phyloP scores from a whole-genome alignment of 2,329 filamentous ascomycete species.

The Claviceps pusilla region DNA sequence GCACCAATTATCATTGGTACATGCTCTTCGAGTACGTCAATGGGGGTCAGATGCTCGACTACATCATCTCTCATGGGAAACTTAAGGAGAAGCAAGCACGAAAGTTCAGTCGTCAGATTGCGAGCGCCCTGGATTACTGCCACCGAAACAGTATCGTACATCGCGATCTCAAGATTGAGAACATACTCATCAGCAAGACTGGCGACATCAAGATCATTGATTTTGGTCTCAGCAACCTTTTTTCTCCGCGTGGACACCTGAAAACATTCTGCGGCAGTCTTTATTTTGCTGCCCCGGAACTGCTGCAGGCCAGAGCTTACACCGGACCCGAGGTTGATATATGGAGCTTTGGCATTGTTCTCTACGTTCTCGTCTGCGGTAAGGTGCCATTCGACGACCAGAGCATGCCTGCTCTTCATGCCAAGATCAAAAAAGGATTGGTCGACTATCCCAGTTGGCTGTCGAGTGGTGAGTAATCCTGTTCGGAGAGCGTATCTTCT shows the following conservation, averaged over 20 bases:
- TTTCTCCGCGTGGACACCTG: constrained; percentile 67
- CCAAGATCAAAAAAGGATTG: constrained; percentile 93
- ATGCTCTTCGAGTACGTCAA: constrained; percentile 99
- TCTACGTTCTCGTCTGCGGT: constrained; percentile 92
- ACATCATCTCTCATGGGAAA: constrained; percentile 95
- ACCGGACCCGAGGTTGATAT: constrained; percentile 93
- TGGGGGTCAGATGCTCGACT: constrained; percentile 97
- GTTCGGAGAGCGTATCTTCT: no score
- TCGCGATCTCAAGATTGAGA: constrained; percentile 94
- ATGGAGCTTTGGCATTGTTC: constrained; percentile 96
- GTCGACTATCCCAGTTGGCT: constrained; percentile 95
- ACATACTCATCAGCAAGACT: constrained; percentile 97
- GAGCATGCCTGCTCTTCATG: constrained; percentile 94
- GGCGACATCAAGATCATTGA: constrained; percentile 99
- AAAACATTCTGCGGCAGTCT: constrained; percentile 97
- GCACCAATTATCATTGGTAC: constrained; percentile 98
- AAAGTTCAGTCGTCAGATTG: constrained; percentile 95
- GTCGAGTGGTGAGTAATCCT: constrained; percentile 50
- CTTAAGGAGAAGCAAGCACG: constrained; percentile 96
- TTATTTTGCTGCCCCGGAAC: constrained; percentile 91
- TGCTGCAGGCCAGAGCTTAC: constrained; percentile 86
- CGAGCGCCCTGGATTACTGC: constrained; percentile 91
- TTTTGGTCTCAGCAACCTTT: constrained; percentile 92
- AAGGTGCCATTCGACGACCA: constrained; percentile 98
- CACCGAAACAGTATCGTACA: constrained; percentile 98